Evolutionary conservation across 176 grass and related monocot species (phyloP), one percentile per base, ranked within the genome.

Genomic region (Aegilops tauschii): DNA sequence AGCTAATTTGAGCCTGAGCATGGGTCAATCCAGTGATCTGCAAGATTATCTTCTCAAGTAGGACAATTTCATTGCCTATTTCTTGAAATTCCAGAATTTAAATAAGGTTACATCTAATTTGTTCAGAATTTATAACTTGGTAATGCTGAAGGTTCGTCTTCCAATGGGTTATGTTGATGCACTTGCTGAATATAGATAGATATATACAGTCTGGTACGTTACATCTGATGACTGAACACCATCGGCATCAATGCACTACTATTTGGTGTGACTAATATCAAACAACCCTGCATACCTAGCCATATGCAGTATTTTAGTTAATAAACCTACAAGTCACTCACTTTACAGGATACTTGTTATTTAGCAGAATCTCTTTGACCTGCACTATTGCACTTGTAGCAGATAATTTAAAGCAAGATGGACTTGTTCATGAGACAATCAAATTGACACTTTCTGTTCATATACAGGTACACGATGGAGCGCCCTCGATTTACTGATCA

Each of bases 401-500:
- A 28, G 76, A 69, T 70, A 3, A 34, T 45, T 17, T 20, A 36
- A 77, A 34, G 72, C 3, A 27, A 77, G 12, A 34, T 78, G 16
- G 27, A 68, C 8, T 68, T 34, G 16, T 75, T 50, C 6, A 74
- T 76, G 25, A 39, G n/a, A 39, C 32, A 21, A 59, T 59, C 18
- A 21, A 59, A 59, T 59, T 59, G 56, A 59, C 56, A 79, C 8
- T 65, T 85, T 84, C 1, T 87, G 18, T 84, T 82, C 77, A 32
- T 77, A 72, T 82, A 25, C 89, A 98, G 96, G 52, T 98, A 98
- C 61, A 96, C 96, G 7, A 91, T 98, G 92, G 96, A 96, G 62
- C 92, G 92, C 59, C 94, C 92, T 86, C 89, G 94, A 78, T 98
- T 98, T 52, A 93, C 77, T 68, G 92, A 98, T 94, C 97, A 96